Evolutionary conservation across 2,329 filamentous ascomycete species (phyloP).

Genomic region (Simplicillium aogashimaense): DNA sequence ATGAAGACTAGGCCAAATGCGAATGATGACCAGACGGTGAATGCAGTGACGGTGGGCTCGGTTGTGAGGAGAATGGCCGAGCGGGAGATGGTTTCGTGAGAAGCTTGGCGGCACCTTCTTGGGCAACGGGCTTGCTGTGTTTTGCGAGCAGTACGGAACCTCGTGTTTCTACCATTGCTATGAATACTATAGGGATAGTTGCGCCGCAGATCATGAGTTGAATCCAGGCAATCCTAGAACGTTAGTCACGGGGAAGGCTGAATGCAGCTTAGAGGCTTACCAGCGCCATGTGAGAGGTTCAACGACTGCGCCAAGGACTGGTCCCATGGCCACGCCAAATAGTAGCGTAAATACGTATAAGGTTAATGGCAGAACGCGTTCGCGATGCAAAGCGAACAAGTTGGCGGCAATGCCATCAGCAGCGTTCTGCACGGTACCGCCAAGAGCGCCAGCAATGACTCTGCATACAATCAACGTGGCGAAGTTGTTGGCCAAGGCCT

Average conservation of each 20-base stretch:
- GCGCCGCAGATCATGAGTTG: conserved; percentile 7
- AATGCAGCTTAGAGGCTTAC: background rate
- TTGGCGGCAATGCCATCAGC: conserved; percentile 8
- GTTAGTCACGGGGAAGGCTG: background rate
- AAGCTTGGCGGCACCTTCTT: background rate
- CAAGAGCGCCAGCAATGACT: conserved; percentile 5
- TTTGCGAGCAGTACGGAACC: conserved; percentile 4
- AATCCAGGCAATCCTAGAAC: conserved; percentile 6
- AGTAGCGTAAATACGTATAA: conserved; percentile 6
- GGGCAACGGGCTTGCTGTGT: background rate
- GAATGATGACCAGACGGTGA: conserved; percentile 8
- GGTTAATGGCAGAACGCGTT: conserved; percentile 6
- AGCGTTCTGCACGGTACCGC: conserved; percentile 7
- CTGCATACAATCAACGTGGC: conserved; percentile 10
- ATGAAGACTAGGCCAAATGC: conserved; percentile 8
- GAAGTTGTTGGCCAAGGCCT: conserved; percentile 6
- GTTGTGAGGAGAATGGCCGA: conserved; percentile 8
- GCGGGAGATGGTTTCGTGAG: conserved; percentile 1
- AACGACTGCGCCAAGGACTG: conserved; percentile 6
- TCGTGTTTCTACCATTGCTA: conserved; percentile 3
- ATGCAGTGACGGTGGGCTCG: conserved; percentile 6
- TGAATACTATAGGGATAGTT: conserved; percentile 1
- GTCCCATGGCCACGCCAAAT: conserved; percentile 8
- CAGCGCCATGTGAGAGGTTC: conserved; percentile 8
- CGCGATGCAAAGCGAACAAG: conserved; percentile 3